These are phyloP conservation scores for Aspergillus versicolor DNA, from an alignment of 2,329 filamentous ascomycete genomes.

Conservation along the genomic window DNA sequence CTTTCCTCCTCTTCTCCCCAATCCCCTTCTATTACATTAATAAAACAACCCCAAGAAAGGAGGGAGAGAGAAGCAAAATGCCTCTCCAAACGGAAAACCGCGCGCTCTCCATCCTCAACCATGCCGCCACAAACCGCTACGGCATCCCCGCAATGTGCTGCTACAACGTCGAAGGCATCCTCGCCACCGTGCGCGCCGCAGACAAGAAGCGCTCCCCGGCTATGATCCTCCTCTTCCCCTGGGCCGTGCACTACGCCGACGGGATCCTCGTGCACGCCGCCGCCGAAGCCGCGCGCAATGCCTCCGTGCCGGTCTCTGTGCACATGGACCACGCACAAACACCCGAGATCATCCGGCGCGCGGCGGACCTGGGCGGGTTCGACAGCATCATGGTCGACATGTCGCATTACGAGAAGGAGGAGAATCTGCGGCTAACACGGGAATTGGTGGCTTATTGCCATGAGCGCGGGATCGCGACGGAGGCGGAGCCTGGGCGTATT, in stretches of 20 bases:
- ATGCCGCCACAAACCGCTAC: conserved; percentile 56
- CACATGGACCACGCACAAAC: conserved; percentile 68
- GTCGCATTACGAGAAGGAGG: conserved; percentile 68
- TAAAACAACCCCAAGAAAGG: neutral
- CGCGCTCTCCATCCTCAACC: conserved; percentile 57
- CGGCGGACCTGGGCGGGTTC: conserved; percentile 62
- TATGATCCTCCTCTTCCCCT: conserved; percentile 73
- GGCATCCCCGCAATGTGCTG: conserved; percentile 62
- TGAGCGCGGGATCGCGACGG: conserved; percentile 64
- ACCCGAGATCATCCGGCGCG: conserved; percentile 60
- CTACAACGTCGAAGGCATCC: conserved; percentile 70
- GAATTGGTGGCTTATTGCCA: conserved; percentile 65
- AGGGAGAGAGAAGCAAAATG: conserved; percentile 17
- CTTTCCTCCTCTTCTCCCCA: neutral
- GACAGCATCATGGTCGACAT: conserved; percentile 78
- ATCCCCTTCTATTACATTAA: neutral
- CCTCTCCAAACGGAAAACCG: conserved; percentile 47
- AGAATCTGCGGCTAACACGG: conserved; percentile 65
- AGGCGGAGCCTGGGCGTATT: conserved; percentile 70
- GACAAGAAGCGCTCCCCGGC: conserved; percentile 66
- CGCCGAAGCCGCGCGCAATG: conserved; percentile 56
- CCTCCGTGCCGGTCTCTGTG: conserved; percentile 60
- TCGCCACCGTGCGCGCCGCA: conserved; percentile 67
- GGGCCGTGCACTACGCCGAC: conserved; percentile 67
- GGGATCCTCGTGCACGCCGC: conserved; percentile 56